Evolutionary conservation across 2,329 filamentous ascomycete species (phyloP).

Genomic region (Seiridium unicorne): DNA sequence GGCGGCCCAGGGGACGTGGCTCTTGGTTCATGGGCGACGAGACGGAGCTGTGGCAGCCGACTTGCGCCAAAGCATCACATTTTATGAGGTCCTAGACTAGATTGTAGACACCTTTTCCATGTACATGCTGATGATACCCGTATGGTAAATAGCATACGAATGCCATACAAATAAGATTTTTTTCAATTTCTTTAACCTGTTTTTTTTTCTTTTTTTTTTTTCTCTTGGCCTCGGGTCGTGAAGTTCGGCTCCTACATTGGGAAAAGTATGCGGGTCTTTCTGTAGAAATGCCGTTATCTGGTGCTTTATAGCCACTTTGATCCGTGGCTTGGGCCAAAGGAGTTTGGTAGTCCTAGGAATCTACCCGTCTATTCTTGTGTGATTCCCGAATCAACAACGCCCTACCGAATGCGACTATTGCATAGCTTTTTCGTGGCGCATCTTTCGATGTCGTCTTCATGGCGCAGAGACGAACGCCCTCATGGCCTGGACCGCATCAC

Average conservation of each 20-base stretch:
- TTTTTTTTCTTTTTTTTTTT: background rate
- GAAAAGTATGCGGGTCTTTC: no score
- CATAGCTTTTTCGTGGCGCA: background rate
- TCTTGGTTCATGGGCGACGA: conserved; percentile 16
- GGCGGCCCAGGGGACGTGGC: conserved; percentile 6
- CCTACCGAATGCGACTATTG: background rate
- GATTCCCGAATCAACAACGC: background rate
- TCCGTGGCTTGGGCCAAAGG: no score
- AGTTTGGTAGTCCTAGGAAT: no score
- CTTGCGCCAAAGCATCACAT: conserved; percentile 20
- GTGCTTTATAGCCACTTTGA: no score
- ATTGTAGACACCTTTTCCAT: background rate
- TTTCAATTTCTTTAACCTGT: background rate
- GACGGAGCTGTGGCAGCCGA: conserved; percentile 23
- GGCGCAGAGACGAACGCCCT: conserved; percentile 45
- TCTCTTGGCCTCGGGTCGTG: no score
- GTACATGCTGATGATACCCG: conserved; percentile 2
- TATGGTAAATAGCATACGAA: background rate
- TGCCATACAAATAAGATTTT: background rate
- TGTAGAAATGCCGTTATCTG: no score
- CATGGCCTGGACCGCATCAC: conserved; percentile 67
- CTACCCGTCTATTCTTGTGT: no score
- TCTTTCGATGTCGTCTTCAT: background rate
- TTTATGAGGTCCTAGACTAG: conserved; percentile 12
- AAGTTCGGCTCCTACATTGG: no score